Evolutionary conservation across 805 yeast genomes (phyloP), one percentile per base, ranked within the genome.

Genomic region (Saccharomyces cerevisiae): DNA sequence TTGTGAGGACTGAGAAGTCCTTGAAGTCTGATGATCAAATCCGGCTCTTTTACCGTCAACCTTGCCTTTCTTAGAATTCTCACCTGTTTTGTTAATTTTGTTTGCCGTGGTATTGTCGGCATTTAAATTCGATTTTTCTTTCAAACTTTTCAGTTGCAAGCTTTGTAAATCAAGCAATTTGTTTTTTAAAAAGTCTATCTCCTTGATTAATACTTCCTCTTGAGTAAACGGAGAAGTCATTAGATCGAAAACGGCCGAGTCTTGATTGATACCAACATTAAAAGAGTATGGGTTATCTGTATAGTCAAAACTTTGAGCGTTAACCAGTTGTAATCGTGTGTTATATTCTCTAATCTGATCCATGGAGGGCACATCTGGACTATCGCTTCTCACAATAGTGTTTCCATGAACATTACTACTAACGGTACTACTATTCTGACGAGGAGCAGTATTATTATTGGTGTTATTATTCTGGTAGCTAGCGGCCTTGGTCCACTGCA

Each of bases 181-280:
- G 10, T 41, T 48, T 22, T 53, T 55, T 41, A 66, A 51, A 27
- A 60, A 60, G 2, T 57, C 50, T 51, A 63, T 57, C 54, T 66
- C 68, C 50, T 59, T 61, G 10, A 57, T 30, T 4, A 60, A 46
- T 0, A 65, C 48, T 29, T 60, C 66, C 26, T 59, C 61, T 48
- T 61, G 63, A 6, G 62, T 56, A 43, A 57, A 57, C 5, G 55
- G 48, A 3, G 60, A 56, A 10, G 59, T 53, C 51, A 62, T 48
- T 9, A 55, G 13, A 51, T 59, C 63, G 46, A 48, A 54, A 11
- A 51, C 46, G 1, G 56, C 55, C 17, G 56, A 53, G 9, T 49
- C 51, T 13, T 53, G 47, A 47, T 24, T 28, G 11, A 41, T 31
- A 6, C 43, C 17, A 31, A 31, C 41, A n/a, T 29, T 51, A 5